A percentile compares a stretch with the other conserved stretches of the same genome.
Evolutionary conservation across 305 asterid genomes (phyloP).

Genomic region (Ilex paraguariensis): DNA sequence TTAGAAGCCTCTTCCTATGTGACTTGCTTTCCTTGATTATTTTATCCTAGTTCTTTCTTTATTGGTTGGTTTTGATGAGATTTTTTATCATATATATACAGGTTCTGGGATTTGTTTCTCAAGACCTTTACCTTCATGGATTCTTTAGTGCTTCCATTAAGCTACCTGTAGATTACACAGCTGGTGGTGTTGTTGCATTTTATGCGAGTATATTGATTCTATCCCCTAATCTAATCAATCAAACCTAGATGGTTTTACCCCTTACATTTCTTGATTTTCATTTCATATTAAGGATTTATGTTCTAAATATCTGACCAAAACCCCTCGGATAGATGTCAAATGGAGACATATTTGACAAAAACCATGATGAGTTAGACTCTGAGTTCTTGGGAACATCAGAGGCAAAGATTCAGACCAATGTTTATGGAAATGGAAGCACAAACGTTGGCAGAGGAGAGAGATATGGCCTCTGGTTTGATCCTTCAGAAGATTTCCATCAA

Average conservation of each 20-base stretch:
- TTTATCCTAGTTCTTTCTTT: neutral
- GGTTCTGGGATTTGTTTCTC: constrained; percentile 90
- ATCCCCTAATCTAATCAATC: neutral
- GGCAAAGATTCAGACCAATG: constrained; percentile 81
- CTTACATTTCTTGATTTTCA: neutral
- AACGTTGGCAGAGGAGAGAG: constrained; percentile 72
- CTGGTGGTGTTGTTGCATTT: constrained; percentile 91
- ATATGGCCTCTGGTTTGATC: constrained; percentile 85
- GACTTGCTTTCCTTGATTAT: too few species aligned
- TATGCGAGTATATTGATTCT: constrained; percentile 47
- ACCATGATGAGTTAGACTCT: constrained; percentile 80
- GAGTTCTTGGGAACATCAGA: constrained; percentile 81
- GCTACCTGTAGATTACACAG: constrained; percentile 86
- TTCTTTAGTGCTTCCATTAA: constrained; percentile 79
- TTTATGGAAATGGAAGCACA: constrained; percentile 89
- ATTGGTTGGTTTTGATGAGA: neutral
- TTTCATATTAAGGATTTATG: too few species aligned
- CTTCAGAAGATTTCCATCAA: constrained; percentile 73
- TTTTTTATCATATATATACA: constrained; percentile 20
- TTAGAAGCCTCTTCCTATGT: too few species aligned
- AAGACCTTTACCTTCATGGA: constrained; percentile 76
- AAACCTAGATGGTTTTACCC: neutral
- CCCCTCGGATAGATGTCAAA: constrained; percentile 60
- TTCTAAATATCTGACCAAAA: too few species aligned
- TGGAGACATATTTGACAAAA: constrained; percentile 62